phyloP scores from a whole-genome alignment of 1,284 basidiomycete genomes.

The Apiotrichum gamsii region DNA sequence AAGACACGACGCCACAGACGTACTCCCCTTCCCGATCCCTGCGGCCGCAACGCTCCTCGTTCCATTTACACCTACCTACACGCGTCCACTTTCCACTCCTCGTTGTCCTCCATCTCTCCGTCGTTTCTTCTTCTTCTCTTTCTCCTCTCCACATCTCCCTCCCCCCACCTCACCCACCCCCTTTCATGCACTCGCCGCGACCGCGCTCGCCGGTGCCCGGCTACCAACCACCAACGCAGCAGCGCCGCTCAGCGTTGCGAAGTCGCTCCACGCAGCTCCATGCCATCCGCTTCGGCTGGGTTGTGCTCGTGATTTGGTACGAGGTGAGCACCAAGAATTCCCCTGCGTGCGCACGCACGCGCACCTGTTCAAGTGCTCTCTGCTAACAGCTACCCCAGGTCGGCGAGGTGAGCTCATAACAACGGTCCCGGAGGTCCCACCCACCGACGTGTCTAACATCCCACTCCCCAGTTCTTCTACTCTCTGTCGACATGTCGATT shows the following conservation, averaged over 20 bases:
- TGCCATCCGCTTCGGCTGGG: conserved; percentile 55
- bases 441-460: not conserved
- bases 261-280: conserved; percentile 36
- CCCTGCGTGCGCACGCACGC: no score
- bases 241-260: conserved; percentile 23
- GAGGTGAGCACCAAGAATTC: conserved; percentile 59
- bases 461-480: conserved; percentile 39
- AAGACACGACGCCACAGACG: no score
- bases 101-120: no score
- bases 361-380: no score
- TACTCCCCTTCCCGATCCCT: no score
- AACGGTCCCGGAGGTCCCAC: no score
- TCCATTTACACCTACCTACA: no score
- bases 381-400: no score
- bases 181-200: conserved; percentile 1
- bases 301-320: conserved; percentile 62
- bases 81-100: no score
- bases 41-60: no score
- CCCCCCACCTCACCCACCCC: not conserved
- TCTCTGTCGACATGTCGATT: conserved; percentile 46
- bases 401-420: conserved; percentile 42
- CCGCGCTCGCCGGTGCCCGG: not conserved
- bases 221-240: not conserved
- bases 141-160: not conserved
- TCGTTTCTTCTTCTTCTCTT: no score